Conservation (phyloP, 1,284 basidiomycete genomes). For the Ceratobasidium sp. region DNA sequence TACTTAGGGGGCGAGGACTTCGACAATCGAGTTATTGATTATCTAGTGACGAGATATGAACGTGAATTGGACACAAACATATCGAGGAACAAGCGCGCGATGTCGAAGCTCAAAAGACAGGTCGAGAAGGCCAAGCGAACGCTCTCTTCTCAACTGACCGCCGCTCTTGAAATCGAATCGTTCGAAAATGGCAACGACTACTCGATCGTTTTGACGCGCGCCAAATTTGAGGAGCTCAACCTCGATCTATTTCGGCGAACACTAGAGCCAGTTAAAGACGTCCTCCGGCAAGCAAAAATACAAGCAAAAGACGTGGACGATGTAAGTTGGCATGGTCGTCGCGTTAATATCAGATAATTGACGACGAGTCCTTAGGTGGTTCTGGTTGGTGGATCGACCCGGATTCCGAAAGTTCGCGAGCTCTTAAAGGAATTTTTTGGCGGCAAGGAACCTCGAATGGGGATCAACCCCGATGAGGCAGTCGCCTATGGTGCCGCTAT, state of each 20-base stretch:
- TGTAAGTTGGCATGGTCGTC: constrained; percentile 59
- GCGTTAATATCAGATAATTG: constrained; percentile 56
- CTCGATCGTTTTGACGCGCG: constrained; percentile 68
- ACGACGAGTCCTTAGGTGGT: constrained; percentile 67
- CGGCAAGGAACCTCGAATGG: constrained; percentile 63
- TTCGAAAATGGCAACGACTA: constrained; percentile 72
- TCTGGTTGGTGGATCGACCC: constrained; percentile 71
- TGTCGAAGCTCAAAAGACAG: constrained; percentile 71
- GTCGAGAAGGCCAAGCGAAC: constrained; percentile 64
- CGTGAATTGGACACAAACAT: constrained; percentile 66
- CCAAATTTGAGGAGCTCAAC: constrained; percentile 74
- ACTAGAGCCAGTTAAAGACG: constrained; percentile 73
- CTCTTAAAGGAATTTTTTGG: constrained; percentile 68
- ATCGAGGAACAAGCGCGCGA: constrained; percentile 63
- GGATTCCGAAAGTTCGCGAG: constrained; percentile 71
- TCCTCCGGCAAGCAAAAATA: constrained; percentile 71
- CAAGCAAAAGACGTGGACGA: constrained; percentile 73
- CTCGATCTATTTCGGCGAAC: constrained; percentile 73
- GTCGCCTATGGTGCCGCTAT: constrained; percentile 99
- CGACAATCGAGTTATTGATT: constrained; percentile 68
- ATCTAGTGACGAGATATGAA: constrained; percentile 67
- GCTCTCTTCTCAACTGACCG: constrained; percentile 68
- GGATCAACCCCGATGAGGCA: constrained; percentile 99
- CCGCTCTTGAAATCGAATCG: constrained; percentile 71
- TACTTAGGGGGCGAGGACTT: constrained; percentile 74